Evolutionary conservation across 2,329 filamentous ascomycete species (phyloP), one percentile per base, ranked within the genome.

Genomic region (Emericellopsis cladophorae): DNA sequence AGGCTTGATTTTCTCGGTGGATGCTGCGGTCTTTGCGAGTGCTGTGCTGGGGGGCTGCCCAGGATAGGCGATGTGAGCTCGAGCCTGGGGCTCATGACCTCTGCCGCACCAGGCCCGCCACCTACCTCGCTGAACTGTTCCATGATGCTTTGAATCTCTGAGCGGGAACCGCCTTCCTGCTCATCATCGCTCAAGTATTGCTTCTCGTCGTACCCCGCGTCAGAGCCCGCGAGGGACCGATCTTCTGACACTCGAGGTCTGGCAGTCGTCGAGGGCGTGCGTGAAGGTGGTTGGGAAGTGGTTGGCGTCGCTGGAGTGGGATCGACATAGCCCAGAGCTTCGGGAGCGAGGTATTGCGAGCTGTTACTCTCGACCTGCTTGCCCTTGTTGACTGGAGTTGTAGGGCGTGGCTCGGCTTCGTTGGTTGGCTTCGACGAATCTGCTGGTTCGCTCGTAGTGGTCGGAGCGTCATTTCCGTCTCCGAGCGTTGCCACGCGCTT

Each of bases 121-220:
- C 77, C 77, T 39, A 77, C 77, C 54, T 85, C 79, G 50, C 83
- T 81, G 51, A 96, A 96, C 61, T 96, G 92, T 46, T 87, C 86
- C 86, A 98, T 96, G 57, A 98, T 96, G 56, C 76, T 94, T 61
- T 95, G 86, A 45, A 98, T 95, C 64, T 98, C 92, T 6, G 82
- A 81, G 44, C 78, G 76, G 1, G 84, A 86, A 40, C 77, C 78
- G 23, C 75, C 74, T 37, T 88, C 79, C 18, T 76, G 73, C 41
- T 77, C 72, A 52, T 79, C 77, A 52, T 80, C 78, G 50, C 70
- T 79, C 31, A 67, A 49, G 41, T 70, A 70, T 44, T 62, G 62
- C 49, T 68, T 74, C 39, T 79, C 76, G 40, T 81, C 76, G 46
- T 74, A 71, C 7, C 61, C 70, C 50, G 75, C 70, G 24, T 55